Percentiles rank a stretch among this genome's conserved stretches.
Conservation (phyloP, 176 grass and related monocot species). For the Carex scoparia region DNA sequence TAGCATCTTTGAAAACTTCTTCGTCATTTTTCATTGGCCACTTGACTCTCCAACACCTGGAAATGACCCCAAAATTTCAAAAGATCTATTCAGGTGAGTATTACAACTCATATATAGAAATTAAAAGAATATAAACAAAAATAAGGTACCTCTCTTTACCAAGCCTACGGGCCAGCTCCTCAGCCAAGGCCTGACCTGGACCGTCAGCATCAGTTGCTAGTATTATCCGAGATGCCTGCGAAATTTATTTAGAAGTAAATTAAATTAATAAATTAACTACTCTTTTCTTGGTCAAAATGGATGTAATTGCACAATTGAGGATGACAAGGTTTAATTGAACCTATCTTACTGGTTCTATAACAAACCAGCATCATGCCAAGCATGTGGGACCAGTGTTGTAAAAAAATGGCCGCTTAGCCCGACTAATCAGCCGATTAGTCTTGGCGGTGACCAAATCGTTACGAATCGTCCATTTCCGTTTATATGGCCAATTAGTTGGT, state of each 20-base stretch:
- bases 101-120: conserved; percentile 5
- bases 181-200: conserved; percentile 81
- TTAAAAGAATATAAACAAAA: conserved; percentile 15
- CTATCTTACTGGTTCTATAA: background rate
- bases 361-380: background rate
- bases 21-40: conserved; percentile 76
- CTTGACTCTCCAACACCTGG: conserved; percentile 90
- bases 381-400: background rate
- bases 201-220: conserved; percentile 74
- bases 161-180: conserved; percentile 88
- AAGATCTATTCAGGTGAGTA: conserved; percentile 10
- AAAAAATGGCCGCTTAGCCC: no score
- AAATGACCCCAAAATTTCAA: conserved; percentile 29
- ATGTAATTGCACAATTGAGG: background rate
- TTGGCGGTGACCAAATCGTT: no score
- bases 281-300: background rate
- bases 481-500: no score
- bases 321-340: background rate
- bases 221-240: conserved; percentile 93
- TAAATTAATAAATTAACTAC: background rate
- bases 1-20: conserved; percentile 89
- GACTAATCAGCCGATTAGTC: no score
- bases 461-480: no score
- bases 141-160: conserved; percentile 87
- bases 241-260: background rate